Evolutionary conservation across 371 early-diverging fungal species (phyloP).

Genomic region (Mortierella polycephala): DNA sequence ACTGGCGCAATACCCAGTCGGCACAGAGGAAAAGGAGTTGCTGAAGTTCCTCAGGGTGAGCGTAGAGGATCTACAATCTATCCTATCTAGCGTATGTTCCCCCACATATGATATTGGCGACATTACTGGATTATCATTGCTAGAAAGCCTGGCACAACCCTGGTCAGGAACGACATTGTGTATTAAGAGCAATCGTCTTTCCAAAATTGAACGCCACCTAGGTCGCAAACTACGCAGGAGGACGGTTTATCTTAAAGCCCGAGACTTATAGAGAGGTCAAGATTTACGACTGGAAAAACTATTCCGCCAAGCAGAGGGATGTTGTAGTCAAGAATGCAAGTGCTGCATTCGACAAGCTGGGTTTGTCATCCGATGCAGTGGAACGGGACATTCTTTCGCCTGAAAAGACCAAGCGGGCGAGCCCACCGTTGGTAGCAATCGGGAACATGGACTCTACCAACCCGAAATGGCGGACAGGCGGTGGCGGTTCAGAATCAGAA

Average conservation of each 20-base stretch:
- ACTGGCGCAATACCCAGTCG: constrained; percentile 49
- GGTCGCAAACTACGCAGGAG: constrained; percentile 36
- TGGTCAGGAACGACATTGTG: neutral
- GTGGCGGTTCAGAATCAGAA: constrained; percentile 50
- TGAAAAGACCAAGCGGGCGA: constrained; percentile 45
- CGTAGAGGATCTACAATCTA: constrained; percentile 48
- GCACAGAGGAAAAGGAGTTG: constrained; percentile 42
- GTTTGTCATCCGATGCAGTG: constrained; percentile 60
- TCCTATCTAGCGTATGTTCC: constrained; percentile 50
- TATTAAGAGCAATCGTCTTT: too few species aligned
- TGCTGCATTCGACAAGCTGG: constrained; percentile 61
- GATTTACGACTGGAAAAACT: constrained; percentile 65
- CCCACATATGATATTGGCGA: neutral
- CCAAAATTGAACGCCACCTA: neutral
- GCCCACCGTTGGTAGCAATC: constrained; percentile 47
- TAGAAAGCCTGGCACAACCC: neutral
- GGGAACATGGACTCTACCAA: constrained; percentile 24
- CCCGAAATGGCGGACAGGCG: constrained; percentile 39
- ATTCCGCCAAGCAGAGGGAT: constrained; percentile 58
- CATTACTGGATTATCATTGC: neutral
- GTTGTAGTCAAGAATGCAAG: constrained; percentile 59
- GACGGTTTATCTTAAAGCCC: constrained; percentile 58
- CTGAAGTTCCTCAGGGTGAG: constrained; percentile 43
- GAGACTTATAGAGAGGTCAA: constrained; percentile 63
- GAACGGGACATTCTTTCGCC: constrained; percentile 58